Evolutionary conservation across 768 basidiomycete species (phyloP), one percentile per base, ranked within the genome.

Genomic region (Phylloporus rhodoxanthus): DNA sequence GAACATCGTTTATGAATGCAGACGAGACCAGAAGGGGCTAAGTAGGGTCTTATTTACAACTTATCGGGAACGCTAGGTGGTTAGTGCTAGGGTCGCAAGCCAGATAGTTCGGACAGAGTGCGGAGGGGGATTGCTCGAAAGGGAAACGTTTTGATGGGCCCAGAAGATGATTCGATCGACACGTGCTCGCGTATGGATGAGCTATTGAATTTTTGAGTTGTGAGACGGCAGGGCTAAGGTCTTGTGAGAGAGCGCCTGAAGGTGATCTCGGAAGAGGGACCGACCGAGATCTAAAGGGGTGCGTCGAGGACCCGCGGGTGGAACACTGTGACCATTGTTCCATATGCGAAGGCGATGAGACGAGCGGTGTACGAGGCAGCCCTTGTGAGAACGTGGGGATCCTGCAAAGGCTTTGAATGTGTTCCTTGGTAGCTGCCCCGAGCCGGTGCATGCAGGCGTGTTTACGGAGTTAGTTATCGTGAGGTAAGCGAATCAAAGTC

Each of bases 31-130:
- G 11, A 32, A 36, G 29, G n/a, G 17, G 36, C 2, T 8, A 33
- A 54, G 4, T 21, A 41, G 40, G 39, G 26, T 55, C 41, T 10
- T 39, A 51, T 34, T 55, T 42, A 51, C 54, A 56, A 43, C 44
- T 3, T 23, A 56, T 28, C 34, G n/a, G 15, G 36, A 8, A 8
- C 36, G 15, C n/a, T n/a, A n/a, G n/a, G n/a, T 11, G 30, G 30
- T 14, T 11, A 5, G 13, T 32, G 2, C 30, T 32, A 32, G 30
- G 30, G 30, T 32, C 30, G 30, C 30, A 13, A 11, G 11, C n/a
- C 21, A 23, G 29, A 11, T 29, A 29, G 28, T 8, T 4, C 28
- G 28, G 23, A 41, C 8, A n/a, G n/a, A n/a, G n/a, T n/a, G n/a
- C n/a, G n/a, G n/a, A n/a, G n/a, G 40, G 8, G n/a, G 23, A 26